These are phyloP conservation scores for Globisporangium polare DNA, from an alignment of 352 stramenopile genomes.

Conservation along the genomic window DNA sequence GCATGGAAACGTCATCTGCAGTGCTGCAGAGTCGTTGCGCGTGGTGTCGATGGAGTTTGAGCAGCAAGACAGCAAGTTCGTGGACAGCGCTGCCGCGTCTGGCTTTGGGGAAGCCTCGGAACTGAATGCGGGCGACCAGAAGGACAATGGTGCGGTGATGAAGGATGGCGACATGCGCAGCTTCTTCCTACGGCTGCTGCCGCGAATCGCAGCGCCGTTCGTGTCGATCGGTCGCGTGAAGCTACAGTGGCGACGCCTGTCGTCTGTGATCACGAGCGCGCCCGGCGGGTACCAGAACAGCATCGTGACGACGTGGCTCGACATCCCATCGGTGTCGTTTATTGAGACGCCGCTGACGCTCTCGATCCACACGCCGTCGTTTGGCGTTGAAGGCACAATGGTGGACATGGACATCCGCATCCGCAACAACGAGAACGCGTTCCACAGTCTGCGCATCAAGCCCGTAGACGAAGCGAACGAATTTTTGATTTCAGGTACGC, in stretches of 20 bases:
- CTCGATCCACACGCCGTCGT: slow-evolving; percentile 57
- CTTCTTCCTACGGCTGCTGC: slow-evolving; percentile 58
- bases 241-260: slow-evolving; percentile 58
- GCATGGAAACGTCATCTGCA: slow-evolving; percentile 48
- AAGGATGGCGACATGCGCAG: slow-evolving; percentile 55
- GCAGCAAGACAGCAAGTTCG: slow-evolving; percentile 26
- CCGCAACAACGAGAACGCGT: slow-evolving; percentile 67
- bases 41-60: slow-evolving; percentile 60
- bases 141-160: slow-evolving; percentile 29
- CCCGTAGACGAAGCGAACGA: slow-evolving; percentile 61
- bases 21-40: slow-evolving; percentile 42
- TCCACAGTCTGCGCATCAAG: slow-evolving; percentile 72
- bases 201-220: slow-evolving; percentile 35
- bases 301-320: slow-evolving; percentile 60
- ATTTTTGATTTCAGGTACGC: slow-evolving; percentile 69
- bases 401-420: slow-evolving; percentile 53
- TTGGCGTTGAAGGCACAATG: slow-evolving; percentile 64
- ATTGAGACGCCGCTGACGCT: slow-evolving; percentile 63
- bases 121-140: not conserved
- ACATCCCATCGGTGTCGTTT: slow-evolving; percentile 67
- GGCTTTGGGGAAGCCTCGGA: slow-evolving; percentile 32
- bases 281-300: slow-evolving; percentile 30
- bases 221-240: slow-evolving; percentile 53
- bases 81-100: slow-evolving; percentile 29
- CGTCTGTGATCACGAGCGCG: slow-evolving; percentile 38